phyloP scores from a whole-genome alignment of 2,329 filamentous ascomycete genomes.

The Ascochyta pisi region DNA sequence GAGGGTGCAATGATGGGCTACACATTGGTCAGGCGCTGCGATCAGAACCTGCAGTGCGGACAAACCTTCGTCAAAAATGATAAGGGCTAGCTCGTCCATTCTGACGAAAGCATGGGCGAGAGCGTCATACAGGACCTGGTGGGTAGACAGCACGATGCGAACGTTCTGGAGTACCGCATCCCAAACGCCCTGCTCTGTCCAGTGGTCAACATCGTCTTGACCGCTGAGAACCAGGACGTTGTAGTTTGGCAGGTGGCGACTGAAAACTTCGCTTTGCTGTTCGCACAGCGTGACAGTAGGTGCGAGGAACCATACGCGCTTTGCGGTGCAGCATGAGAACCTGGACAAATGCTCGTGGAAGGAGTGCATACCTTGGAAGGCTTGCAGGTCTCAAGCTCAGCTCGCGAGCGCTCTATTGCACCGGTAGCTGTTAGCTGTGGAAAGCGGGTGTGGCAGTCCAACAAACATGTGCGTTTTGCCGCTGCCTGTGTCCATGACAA shows the following conservation, averaged over 20 bases:
- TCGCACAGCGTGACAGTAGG: constrained; percentile 55
- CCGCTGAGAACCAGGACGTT: constrained; percentile 71
- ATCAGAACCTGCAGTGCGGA: background rate
- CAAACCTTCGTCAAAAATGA: constrained; percentile 82
- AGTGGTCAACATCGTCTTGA: constrained; percentile 72
- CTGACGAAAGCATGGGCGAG: constrained; percentile 75
- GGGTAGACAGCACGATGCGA: constrained; percentile 78
- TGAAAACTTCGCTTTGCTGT: constrained; percentile 52
- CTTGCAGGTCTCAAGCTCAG: constrained; percentile 50
- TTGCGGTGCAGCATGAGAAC: constrained; percentile 7
- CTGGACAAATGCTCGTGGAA: background rate
- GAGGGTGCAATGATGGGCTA: constrained; percentile 76
- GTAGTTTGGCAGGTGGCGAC: constrained; percentile 53
- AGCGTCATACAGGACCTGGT: constrained; percentile 76
- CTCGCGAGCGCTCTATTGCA: constrained; percentile 53
- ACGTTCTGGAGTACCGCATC: constrained; percentile 68
- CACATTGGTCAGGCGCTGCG: constrained; percentile 7
- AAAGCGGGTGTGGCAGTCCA: background rate
- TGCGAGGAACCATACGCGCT: constrained; percentile 57
- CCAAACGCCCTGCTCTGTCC: constrained; percentile 74
- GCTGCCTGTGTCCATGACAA: constrained; percentile 58
- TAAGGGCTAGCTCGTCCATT: constrained; percentile 67
- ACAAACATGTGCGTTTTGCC: constrained; percentile 56
- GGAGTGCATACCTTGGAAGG: constrained; percentile 43
- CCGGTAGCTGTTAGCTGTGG: constrained; percentile 29